A percentile compares a stretch with the other conserved stretches of the same genome.
These are phyloP conservation scores for Peronospora belbahrii DNA, from an alignment of 352 stramenopile genomes.

Conservation along the genomic window DNA sequence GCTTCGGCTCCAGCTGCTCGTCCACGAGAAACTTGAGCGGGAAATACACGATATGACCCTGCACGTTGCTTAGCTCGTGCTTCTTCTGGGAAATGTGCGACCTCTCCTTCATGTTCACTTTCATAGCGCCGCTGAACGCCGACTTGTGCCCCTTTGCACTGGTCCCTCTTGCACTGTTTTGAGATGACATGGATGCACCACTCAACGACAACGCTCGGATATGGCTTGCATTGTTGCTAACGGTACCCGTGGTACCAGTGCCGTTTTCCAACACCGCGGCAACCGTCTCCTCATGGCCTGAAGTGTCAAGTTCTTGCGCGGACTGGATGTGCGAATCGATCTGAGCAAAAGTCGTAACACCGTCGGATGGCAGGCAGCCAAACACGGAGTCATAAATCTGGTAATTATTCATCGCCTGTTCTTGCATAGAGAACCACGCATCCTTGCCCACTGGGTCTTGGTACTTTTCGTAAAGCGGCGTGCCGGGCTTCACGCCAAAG, in stretches of 20 bases:
- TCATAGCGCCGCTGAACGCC: conserved; percentile 55
- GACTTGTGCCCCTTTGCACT: conserved; percentile 26
- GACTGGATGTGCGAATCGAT: conserved; percentile 48
- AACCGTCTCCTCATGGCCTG: conserved; percentile 20
- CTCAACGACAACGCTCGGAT: conserved; percentile 20
- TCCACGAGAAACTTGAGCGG: conserved; percentile 77
- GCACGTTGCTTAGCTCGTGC: conserved; percentile 56
- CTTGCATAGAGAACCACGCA: conserved; percentile 78
- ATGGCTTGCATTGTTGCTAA: conserved; percentile 19
- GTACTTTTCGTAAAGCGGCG: conserved; percentile 48
- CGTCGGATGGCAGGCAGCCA: conserved; percentile 70
- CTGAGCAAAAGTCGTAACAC: conserved; percentile 58
- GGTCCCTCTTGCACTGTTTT: conserved; percentile 12
- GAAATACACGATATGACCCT: conserved; percentile 83
- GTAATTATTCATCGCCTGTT: conserved; percentile 77
- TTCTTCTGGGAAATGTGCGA: conserved; percentile 53
- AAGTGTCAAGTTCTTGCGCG: conserved; percentile 23
- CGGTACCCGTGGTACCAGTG: conserved; percentile 8
- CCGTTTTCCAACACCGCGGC: conserved; percentile 14
- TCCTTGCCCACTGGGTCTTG: conserved; percentile 49
- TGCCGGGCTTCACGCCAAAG: conserved; percentile 52
- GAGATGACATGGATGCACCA: conserved; percentile 12
- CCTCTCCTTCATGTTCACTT: conserved; percentile 63
- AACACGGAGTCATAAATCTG: conserved; percentile 83
- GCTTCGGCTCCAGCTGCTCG: conserved; percentile 73